Percentiles rank a stretch among this genome's conserved stretches.
Evolutionary conservation across 257 asterid species (phyloP).

Genomic region (Prunella vulgaris): DNA sequence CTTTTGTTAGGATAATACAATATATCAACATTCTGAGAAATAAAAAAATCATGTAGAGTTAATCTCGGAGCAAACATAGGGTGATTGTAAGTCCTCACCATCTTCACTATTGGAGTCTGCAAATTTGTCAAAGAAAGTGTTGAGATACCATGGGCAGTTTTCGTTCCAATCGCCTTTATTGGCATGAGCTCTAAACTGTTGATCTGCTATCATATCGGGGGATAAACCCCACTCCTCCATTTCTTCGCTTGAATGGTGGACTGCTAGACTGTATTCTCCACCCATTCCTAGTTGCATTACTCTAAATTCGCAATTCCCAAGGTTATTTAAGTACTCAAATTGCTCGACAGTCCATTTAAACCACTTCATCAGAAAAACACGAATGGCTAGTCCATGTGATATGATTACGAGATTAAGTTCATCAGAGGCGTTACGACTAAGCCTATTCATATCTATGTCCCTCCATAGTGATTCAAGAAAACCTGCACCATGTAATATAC

Average conservation of each 20-base stretch:
- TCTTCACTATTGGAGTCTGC: constrained; percentile 42
- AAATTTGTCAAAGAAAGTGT: constrained; percentile 43
- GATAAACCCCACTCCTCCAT: constrained; percentile 57
- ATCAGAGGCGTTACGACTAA: constrained; percentile 31
- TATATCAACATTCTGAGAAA: not conserved
- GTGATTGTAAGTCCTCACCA: constrained; percentile 16
- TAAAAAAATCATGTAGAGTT: constrained; percentile 2
- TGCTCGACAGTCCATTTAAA: constrained; percentile 66
- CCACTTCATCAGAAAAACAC: constrained; percentile 65
- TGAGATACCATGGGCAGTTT: constrained; percentile 45
- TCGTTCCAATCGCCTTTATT: constrained; percentile 44
- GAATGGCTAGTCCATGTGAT: constrained; percentile 60
- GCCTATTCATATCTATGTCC: constrained; percentile 65
- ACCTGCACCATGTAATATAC: constrained; percentile 32
- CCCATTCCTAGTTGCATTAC: constrained; percentile 54
- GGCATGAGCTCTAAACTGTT: constrained; percentile 46
- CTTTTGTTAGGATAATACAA: constrained; percentile 6
- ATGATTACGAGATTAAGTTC: constrained; percentile 49
- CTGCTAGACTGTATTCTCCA: constrained; percentile 63
- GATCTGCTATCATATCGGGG: constrained; percentile 55
- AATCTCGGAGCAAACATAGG: not conserved
- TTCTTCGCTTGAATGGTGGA: constrained; percentile 41
- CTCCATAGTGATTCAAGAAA: constrained; percentile 67
- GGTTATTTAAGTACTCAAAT: constrained; percentile 49
- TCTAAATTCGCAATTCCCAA: constrained; percentile 46